These are phyloP conservation scores for Colletotrichum liaoningense DNA, from an alignment of 2,329 filamentous ascomycete species.

Conservation along the genomic window DNA sequence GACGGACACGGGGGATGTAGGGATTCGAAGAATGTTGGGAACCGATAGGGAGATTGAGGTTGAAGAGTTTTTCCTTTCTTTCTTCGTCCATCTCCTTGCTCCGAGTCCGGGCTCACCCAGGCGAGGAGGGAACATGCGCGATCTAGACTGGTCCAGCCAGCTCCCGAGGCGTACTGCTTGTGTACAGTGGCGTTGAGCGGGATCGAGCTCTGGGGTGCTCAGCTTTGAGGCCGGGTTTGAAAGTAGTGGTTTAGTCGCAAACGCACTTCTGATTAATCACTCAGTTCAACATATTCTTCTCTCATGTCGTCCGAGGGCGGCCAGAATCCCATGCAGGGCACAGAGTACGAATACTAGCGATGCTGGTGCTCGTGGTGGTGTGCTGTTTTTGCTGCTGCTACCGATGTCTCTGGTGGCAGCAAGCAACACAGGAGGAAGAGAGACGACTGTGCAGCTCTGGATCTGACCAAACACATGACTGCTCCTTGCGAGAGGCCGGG, in stretches of 20 bases:
- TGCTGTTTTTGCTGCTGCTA: neutral
- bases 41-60: neutral
- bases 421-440: neutral
- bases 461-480: conserved; percentile 25
- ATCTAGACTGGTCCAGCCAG: conserved; percentile 13
- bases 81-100: neutral
- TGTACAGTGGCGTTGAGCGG: conserved; percentile 12
- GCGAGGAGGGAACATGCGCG: conserved; percentile 11
- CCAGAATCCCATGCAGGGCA: conserved; percentile 1
- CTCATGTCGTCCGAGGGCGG: conserved; percentile 6
- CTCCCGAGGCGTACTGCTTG: neutral
- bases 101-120: neutral
- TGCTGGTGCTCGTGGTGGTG: conserved; percentile 16
- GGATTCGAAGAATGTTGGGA: conserved; percentile 13
- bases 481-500: conserved; percentile 22
- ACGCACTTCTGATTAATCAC: neutral
- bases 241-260: conserved; percentile 1
- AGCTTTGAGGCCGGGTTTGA: neutral
- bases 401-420: neutral
- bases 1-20: conserved; percentile 20
- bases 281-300: neutral
- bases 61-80: neutral
- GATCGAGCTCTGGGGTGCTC: conserved; percentile 7
- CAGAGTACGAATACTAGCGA: neutral
- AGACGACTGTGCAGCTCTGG: conserved; percentile 9